Base-by-base conservation (phyloP, 768 basidiomycete species). In the Saitozyma sp. region DNA sequence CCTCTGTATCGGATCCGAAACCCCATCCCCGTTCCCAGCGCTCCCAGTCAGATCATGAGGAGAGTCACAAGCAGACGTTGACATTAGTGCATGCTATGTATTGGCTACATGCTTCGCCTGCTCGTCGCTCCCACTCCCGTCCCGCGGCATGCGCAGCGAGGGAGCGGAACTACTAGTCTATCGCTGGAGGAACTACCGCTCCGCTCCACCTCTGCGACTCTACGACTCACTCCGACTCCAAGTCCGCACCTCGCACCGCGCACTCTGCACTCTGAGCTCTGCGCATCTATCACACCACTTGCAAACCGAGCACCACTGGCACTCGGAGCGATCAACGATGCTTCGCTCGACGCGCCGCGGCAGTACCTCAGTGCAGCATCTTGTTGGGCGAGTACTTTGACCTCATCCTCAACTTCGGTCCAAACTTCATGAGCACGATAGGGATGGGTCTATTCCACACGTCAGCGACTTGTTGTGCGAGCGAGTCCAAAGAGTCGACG, bases 401-500 rank as follows among this genome's bases (percentile, higher is more conserved):
- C 55, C 69, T 50, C n/a, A 67, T 64, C 17, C 76, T 61, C 43
- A 79, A 55, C n/a, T 61, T 50, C 16, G 73, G 62, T 11, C 78
- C 78, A 59, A 67, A 79, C 39, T 62, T 69, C 55, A 70, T 70
- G 29, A 79, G 52, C 3, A 77, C 63, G 16, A 79, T 68, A 3
- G 78, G 78, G 54, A 79, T 77, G 4, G 78, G 78, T 9, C 63
- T 66, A 45, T 6, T n/a, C 2, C 9, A 13, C 16, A 58, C 37
- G 39, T 40, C 29, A 16, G 58, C 19, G 58, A 13, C 59, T 9
- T 19, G 0, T 9, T 8, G 13, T n/a, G 19, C 51, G 20, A 29
- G 19, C 9, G 11, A 45, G 9, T 39, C 37, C 13, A 7, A 7
- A 11, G 17, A 17, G 17, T 17, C 8, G 11, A 62, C 9, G 8